These are phyloP conservation scores for Monilinia vaccinii-corymbosi DNA, from an alignment of 2,329 filamentous ascomycete genomes.

Conservation along the genomic window DNA sequence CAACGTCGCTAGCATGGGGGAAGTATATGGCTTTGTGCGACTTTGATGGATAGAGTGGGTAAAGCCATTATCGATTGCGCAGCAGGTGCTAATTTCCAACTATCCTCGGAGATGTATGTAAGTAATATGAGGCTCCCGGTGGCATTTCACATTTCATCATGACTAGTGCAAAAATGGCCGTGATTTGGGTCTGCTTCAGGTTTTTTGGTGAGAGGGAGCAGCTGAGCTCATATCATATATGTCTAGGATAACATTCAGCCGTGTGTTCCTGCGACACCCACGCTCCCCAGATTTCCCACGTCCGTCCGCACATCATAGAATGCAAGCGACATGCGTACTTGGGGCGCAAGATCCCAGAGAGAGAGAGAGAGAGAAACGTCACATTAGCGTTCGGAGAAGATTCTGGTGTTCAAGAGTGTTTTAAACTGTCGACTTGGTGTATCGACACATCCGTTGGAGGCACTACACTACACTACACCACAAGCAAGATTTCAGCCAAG, in stretches of 20 bases:
- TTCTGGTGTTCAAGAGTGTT: not conserved
- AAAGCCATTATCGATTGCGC: not conserved
- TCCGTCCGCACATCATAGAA: not conserved
- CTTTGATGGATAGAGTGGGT: not conserved
- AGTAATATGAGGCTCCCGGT: not conserved
- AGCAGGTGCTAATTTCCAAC: not conserved
- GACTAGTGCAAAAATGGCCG: not conserved
- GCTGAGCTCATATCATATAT: conserved; percentile 6
- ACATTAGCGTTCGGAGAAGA: not conserved
- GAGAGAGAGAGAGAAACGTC: not conserved
- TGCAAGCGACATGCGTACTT: not conserved
- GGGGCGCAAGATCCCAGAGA: not conserved
- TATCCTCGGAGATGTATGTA: not conserved
- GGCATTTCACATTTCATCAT: not conserved
- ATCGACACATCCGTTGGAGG: conserved; percentile 3
- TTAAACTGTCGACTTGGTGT: not conserved
- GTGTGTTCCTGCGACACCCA: not conserved
- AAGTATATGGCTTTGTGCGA: not conserved
- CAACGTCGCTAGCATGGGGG: not conserved
- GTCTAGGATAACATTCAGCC: conserved; percentile 1
- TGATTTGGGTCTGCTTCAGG: too few species aligned
- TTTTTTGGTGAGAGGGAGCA: not conserved
- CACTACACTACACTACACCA: too few species aligned
- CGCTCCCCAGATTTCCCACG: not conserved
- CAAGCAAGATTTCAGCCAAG: not conserved